Evolutionary conservation across 768 basidiomycete species (phyloP).

Genomic region (Leccinum barrowsii): DNA sequence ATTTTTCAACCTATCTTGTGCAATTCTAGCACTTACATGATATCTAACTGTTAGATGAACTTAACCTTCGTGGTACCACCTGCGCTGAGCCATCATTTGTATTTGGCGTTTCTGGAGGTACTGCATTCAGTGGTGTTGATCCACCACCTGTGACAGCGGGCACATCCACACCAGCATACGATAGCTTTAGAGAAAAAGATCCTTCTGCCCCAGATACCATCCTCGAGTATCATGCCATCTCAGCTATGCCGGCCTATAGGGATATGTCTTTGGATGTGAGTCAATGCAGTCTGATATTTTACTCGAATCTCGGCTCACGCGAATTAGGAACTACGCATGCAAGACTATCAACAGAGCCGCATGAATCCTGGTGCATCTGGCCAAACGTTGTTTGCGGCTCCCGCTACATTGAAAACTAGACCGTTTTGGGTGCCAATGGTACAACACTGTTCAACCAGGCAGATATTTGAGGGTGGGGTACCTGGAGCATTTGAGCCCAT

Average conservation of each 20-base stretch:
- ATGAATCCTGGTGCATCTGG: background rate
- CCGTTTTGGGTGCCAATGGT: background rate
- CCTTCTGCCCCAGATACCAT: constrained; percentile 38
- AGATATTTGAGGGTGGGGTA: background rate
- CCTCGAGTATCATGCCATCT: constrained; percentile 77
- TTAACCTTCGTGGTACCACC: background rate
- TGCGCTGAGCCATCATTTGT: background rate
- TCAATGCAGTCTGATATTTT: background rate
- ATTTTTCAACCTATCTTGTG: background rate
- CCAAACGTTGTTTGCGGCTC: background rate
- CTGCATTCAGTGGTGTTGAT: constrained; percentile 38
- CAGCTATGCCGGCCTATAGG: constrained; percentile 72
- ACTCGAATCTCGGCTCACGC: background rate
- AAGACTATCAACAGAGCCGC: background rate
- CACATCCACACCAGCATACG: constrained; percentile 43
- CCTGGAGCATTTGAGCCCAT: background rate
- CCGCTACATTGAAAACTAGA: background rate
- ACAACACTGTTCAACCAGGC: background rate
- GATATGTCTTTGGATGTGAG: constrained; percentile 74
- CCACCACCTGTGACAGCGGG: constrained; percentile 51
- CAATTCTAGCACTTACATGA: background rate
- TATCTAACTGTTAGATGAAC: background rate
- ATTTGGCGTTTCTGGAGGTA: background rate
- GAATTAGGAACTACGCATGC: background rate
- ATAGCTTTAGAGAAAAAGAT: constrained; percentile 64